phyloP scores from a whole-genome alignment of 2,329 filamentous ascomycete species.

The Pezicula radicicola region DNA sequence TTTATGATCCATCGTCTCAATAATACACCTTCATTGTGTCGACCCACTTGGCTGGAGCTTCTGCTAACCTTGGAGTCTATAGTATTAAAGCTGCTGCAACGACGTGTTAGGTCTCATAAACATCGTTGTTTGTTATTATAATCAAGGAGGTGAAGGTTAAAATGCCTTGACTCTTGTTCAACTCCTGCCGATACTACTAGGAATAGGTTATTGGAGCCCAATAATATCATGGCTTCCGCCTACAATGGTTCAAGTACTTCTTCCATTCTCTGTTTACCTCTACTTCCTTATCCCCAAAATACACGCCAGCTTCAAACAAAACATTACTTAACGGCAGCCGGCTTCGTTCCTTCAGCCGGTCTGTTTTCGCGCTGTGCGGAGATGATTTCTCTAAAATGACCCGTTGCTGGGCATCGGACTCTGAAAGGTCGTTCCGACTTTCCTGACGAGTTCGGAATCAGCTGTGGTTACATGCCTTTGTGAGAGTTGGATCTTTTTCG shows the following conservation, averaged over 20 bases:
- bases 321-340: conserved; percentile 3
- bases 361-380: conserved; percentile 2
- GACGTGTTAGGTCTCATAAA: no score
- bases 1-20: no score
- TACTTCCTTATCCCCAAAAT: not conserved
- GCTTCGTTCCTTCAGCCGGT: conserved; percentile 1
- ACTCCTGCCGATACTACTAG: no score
- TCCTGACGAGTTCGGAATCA: conserved; percentile 1
- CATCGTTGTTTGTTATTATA: no score
- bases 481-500: no score
- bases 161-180: no score
- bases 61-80: no score
- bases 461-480: not conserved
- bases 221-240: not conserved
- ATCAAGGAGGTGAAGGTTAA: no score
- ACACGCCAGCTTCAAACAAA: conserved; percentile 1
- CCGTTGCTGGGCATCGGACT: conserved; percentile 1
- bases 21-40: no score
- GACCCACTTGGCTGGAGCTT: no score
- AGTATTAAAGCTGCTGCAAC: no score
- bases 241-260: not conserved
- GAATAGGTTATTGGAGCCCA: no score
- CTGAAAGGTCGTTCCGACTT: conserved; percentile 1
- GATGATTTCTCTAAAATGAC: not conserved
- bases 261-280: not conserved